Evolutionary conservation across 805 yeast genomes (phyloP).

Genomic region (Cyberlindnera xishuangbannaensis): DNA sequence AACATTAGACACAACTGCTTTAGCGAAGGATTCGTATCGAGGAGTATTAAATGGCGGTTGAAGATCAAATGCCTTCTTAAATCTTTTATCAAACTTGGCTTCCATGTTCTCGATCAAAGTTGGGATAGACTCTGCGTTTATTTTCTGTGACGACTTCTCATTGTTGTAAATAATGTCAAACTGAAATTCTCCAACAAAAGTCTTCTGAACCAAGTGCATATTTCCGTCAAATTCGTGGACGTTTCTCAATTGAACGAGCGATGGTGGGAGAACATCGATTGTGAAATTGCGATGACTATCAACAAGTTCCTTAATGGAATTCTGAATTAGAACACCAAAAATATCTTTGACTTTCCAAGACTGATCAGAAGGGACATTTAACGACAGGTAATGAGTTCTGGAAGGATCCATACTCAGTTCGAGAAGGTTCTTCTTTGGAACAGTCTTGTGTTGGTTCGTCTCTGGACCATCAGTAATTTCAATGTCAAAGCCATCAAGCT

Average conservation of each 20-base stretch:
- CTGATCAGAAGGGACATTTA: conserved; percentile 64
- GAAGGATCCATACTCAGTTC: conserved; percentile 49
- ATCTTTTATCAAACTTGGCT: conserved; percentile 44
- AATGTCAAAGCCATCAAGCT: conserved; percentile 62
- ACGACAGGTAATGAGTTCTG: conserved; percentile 57
- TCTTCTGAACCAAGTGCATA: conserved; percentile 71
- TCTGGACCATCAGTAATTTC: conserved; percentile 51
- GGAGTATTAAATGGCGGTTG: conserved; percentile 45
- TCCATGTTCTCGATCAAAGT: conserved; percentile 15
- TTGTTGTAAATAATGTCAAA: conserved; percentile 62
- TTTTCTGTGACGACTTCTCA: conserved; percentile 35
- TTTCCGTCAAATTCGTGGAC: conserved; percentile 61
- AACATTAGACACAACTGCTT: conserved; percentile 74
- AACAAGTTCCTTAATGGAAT: conserved; percentile 48
- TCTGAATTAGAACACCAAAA: conserved; percentile 62
- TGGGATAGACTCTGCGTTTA: conserved; percentile 29
- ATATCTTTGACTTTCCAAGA: conserved; percentile 79
- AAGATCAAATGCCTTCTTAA: conserved; percentile 43
- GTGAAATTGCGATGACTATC: conserved; percentile 21
- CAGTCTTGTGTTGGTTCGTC: conserved; percentile 37
- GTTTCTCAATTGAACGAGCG: conserved; percentile 52
- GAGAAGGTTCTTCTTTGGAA: conserved; percentile 24
- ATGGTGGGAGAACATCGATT: conserved; percentile 32
- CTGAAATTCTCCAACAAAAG: conserved; percentile 68
- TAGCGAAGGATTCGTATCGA: conserved; percentile 52